Evolutionary conservation across 208 protist species (phyloP), one percentile per base, ranked within the genome.

Genomic region (Trypanosoma theileri): DNA sequence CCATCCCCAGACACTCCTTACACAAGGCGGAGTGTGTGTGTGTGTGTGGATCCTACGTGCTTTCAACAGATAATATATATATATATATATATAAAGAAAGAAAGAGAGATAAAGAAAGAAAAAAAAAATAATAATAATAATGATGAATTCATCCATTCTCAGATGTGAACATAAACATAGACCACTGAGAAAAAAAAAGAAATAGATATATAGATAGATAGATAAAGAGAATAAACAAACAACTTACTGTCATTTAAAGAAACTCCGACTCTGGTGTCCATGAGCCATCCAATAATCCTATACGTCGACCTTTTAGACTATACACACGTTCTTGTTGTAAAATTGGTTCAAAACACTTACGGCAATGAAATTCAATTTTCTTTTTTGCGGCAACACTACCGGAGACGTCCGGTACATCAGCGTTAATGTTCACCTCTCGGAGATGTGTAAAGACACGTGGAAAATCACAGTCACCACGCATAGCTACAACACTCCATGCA

Each of bases 401-500:
- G 13, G 35, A 45, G 12, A 35, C 58, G 51, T 71, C 60, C 1
- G 61, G 57, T 14, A 77, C 59, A 31, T 55, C 63, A 0, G 77
- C 72, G 22, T 60, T 64, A 10, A 92, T 72, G 51, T 26, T 50
- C 3, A 91, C 77, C 50, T 93, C 78, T 4, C 91, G 79, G 16
- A 94, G 66, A 58, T 96, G 91, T 21, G 62, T 75, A 63, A 96
- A 96, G 7, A 96, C 87, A 19, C 91, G 88, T 31, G 91, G 91
- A 60, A 96, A 93, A 59, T 96, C 88, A 44, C 75, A 86, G 66
- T 96, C 91, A 10, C 91, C 91, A 26, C 80, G 86, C 82, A 91
- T 58, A 1, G 69, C 42, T 4, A 67, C 53, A 12, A 76, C 71
- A 21, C 41, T 46, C 42, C 41, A 59, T 19, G 61, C 57, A 17